phyloP scores from a whole-genome alignment of 1,139 yeast species.

The Nadsonia commutata region DNA sequence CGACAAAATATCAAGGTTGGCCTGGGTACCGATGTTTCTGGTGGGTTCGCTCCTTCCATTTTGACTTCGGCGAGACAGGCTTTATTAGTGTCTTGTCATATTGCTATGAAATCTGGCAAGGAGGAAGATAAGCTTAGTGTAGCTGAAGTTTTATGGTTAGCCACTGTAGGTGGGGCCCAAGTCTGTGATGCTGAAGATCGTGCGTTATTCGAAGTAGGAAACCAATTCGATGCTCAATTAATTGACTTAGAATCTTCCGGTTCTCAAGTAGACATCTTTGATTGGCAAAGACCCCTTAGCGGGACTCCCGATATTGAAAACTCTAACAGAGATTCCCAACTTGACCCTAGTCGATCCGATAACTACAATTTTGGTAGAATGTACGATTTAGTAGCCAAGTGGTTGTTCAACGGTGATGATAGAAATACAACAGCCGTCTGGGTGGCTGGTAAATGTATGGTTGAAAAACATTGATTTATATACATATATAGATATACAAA shows the following conservation, averaged over 20 bases:
- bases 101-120: slow-evolving; percentile 43
- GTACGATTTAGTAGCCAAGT: slow-evolving; percentile 56
- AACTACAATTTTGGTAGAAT: slow-evolving; percentile 20
- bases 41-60: slow-evolving; percentile 76
- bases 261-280: slow-evolving; percentile 60
- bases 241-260: slow-evolving; percentile 40
- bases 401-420: slow-evolving; percentile 95
- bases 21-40: slow-evolving; percentile 85
- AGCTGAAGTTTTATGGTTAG: slow-evolving; percentile 62
- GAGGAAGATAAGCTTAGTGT: slow-evolving; percentile 40
- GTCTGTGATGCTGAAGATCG: slow-evolving; percentile 49
- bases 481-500: too few relatives aligned
- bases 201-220: slow-evolving; percentile 66
- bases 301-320: slow-evolving; percentile 5
- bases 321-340: neutral
- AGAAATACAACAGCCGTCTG: slow-evolving; percentile 70
- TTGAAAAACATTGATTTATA: too few relatives aligned
- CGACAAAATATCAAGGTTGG: slow-evolving; percentile 59
- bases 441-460: slow-evolving; percentile 60
- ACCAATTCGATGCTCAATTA: slow-evolving; percentile 72
- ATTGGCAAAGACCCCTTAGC: slow-evolving; percentile 38
- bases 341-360: slow-evolving; percentile 3
- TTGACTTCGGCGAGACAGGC: slow-evolving; percentile 67
- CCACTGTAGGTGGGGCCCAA: slow-evolving; percentile 82
- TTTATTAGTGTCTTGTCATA: slow-evolving; percentile 68